Conservation (phyloP, 768 basidiomycete species). For the Lanmaoa rubissima region DNA sequence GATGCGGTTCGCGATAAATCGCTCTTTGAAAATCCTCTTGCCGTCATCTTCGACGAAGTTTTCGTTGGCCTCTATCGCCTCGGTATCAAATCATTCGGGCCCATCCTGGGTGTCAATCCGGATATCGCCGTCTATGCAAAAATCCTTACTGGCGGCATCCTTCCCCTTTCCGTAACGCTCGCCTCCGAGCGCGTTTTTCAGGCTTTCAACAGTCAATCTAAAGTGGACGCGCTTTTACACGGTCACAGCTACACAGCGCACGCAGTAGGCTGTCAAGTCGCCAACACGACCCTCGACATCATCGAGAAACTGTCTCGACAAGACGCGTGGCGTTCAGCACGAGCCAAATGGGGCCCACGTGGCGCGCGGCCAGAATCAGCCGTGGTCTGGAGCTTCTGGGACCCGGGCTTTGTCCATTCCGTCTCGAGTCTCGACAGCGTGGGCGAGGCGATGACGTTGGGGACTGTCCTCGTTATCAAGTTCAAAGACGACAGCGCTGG, state of each 20-base stretch:
- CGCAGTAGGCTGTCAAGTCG: constrained; percentile 89
- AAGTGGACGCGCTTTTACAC: constrained; percentile 85
- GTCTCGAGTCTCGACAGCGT: constrained; percentile 58
- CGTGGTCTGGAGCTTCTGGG: constrained; percentile 86
- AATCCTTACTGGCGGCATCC: constrained; percentile 87
- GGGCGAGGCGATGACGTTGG: constrained; percentile 81
- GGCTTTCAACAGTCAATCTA: constrained; percentile 71
- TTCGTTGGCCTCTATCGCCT: constrained; percentile 91
- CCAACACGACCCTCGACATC: constrained; percentile 71
- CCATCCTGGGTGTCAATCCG: constrained; percentile 70
- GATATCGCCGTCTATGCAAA: constrained; percentile 94
- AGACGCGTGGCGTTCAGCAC: constrained; percentile 59
- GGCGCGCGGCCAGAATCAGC: constrained; percentile 10
- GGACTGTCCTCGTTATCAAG: constrained; percentile 81
- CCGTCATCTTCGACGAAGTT: constrained; percentile 95
- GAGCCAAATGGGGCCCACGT: constrained; percentile 50
- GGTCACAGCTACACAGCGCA: constrained; percentile 97
- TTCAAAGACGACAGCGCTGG: constrained; percentile 57
- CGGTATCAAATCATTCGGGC: constrained; percentile 61
- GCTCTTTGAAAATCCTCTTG: constrained; percentile 52
- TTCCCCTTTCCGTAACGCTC: constrained; percentile 85
- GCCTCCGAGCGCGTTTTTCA: constrained; percentile 77
- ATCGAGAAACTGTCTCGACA: constrained; percentile 49
- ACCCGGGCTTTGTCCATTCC: constrained; percentile 60
- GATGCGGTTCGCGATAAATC: constrained; percentile 66